Percentiles rank a stretch among this genome's conserved stretches.
phyloP scores from a whole-genome alignment of 192 early-diverging fungal species.

The Haplosporangium gracile region DNA sequence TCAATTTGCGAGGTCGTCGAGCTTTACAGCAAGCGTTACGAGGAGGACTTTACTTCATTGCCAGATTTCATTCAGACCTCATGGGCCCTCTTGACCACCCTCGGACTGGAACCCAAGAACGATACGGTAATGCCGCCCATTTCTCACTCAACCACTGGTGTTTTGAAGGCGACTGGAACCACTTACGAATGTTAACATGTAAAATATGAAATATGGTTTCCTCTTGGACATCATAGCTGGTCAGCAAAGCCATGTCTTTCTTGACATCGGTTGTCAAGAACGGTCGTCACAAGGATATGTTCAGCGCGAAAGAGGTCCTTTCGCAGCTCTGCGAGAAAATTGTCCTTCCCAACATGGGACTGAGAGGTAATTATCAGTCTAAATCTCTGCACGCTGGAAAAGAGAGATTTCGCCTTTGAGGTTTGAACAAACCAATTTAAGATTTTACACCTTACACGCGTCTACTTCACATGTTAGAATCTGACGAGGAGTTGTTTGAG shows the following conservation, averaged over 20 bases:
- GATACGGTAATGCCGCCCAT: conserved; percentile 72
- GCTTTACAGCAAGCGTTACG: conserved; percentile 91
- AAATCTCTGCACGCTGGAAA: background rate
- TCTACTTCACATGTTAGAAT: conserved; percentile 43
- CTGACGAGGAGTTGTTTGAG: conserved; percentile 96
- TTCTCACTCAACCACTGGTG: conserved; percentile 3
- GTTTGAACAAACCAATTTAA: background rate
- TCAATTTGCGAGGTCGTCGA: conserved; percentile 94
- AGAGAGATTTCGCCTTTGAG: background rate
- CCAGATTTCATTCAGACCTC: conserved; percentile 89
- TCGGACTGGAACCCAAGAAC: conserved; percentile 79
- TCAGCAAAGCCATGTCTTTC: conserved; percentile 91
- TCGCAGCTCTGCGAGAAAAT: conserved; percentile 90
- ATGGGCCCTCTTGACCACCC: conserved; percentile 88
- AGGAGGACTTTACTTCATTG: conserved; percentile 88
- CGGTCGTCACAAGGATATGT: conserved; percentile 78
- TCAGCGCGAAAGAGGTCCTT: conserved; percentile 79
- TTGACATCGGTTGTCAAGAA: conserved; percentile 89
- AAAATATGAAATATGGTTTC: conserved; percentile 1
- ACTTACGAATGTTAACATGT: background rate
- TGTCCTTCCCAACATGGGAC: conserved; percentile 91
- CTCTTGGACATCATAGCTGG: conserved; percentile 66
- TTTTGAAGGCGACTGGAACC: background rate
- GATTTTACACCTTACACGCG: background rate
- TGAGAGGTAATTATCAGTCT: conserved; percentile 67